Conservation (phyloP, 495 filamentous ascomycete species). For the Xylaria scruposa region DNA sequence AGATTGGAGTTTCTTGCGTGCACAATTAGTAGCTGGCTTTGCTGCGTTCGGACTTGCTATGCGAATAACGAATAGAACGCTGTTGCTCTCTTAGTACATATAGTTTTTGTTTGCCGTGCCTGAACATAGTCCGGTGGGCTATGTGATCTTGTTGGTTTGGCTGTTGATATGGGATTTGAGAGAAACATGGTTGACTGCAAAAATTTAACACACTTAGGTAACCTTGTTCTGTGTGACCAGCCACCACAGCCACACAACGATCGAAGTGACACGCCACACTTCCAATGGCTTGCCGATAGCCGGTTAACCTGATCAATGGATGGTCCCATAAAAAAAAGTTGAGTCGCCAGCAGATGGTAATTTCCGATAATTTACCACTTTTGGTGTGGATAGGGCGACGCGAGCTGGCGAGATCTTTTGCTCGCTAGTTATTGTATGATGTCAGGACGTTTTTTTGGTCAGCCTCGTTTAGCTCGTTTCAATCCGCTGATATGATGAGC, state of each 20-base stretch:
- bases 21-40: neutral
- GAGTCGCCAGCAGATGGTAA: constrained; percentile 10
- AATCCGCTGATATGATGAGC: constrained; percentile 4
- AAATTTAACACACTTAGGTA: neutral
- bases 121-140: neutral
- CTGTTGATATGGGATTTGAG: neutral
- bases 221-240: neutral
- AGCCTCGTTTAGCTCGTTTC: neutral
- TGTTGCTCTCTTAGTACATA: neutral
- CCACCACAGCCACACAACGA: constrained; percentile 9
- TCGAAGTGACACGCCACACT: neutral
- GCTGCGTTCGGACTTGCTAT: neutral
- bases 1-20: neutral
- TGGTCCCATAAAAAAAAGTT: neutral
- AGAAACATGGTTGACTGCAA: neutral
- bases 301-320: neutral
- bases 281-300: neutral
- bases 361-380: constrained; percentile 4
- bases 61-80: neutral
- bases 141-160: neutral
- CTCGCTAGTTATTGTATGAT: neutral
- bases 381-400: neutral
- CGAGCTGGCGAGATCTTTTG: neutral
- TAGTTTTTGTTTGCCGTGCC: neutral
- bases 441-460: neutral